Evolutionary conservation across 768 basidiomycete species (phyloP).

Genomic region (Collybia nuda): DNA sequence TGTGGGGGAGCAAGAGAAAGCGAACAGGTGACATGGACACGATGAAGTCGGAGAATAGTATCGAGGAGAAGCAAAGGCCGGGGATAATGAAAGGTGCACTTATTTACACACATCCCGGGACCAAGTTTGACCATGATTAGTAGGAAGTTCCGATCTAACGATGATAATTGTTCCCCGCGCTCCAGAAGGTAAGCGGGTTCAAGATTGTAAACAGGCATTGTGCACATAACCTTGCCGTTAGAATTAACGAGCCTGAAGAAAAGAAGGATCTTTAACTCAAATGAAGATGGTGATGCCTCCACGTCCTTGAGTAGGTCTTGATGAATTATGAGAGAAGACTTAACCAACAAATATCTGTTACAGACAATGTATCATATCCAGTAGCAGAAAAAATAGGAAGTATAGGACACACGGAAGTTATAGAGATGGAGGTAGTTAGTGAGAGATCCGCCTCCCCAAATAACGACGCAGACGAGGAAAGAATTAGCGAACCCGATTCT

Average conservation of each 20-base stretch:
- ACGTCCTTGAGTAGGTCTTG: constrained; percentile 2
- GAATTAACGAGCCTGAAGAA: constrained; percentile 44
- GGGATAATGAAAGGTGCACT: constrained; percentile 20
- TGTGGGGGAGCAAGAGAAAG: constrained; percentile 52
- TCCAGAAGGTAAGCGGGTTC: too few species aligned
- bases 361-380: background rate
- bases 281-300: constrained; percentile 42
- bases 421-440: constrained; percentile 25
- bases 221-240: constrained; percentile 5
- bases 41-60: constrained; percentile 20
- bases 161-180: constrained; percentile 7
- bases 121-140: constrained; percentile 14
- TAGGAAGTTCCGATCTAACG: constrained; percentile 42
- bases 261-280: constrained; percentile 53
- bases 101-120: background rate
- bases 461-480: constrained; percentile 32
- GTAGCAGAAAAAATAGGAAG: background rate
- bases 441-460: constrained; percentile 17
- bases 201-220: background rate
- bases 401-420: too few species aligned
- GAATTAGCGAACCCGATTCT: constrained; percentile 25
- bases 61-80: constrained; percentile 30
- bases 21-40: constrained; percentile 6
- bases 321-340: too few species aligned
- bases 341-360: background rate